Percentiles rank a stretch among this genome's conserved stretches.
Conservation (phyloP, 208 protist genomes). For the Naegleria lovaniensis region DNA sequence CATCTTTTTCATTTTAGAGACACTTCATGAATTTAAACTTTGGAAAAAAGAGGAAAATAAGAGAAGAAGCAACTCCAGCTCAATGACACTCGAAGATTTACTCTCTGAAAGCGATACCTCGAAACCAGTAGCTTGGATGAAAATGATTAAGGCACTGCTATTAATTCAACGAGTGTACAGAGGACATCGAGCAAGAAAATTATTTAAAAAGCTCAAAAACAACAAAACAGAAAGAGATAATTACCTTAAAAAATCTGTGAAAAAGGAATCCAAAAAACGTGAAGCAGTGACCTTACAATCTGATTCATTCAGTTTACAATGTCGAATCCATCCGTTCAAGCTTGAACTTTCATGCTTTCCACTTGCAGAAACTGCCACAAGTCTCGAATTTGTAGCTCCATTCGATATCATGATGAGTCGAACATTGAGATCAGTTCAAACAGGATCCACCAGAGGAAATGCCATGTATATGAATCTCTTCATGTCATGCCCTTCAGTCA, state of each 20-base stretch:
- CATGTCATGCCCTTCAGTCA: background rate
- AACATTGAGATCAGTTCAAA: background rate
- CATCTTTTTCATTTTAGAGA: background rate
- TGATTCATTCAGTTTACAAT: background rate
- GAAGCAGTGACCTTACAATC: background rate
- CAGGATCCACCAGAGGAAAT: background rate
- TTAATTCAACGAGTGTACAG: background rate
- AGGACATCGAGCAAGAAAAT: background rate
- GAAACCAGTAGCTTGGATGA: background rate
- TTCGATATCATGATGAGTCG: background rate
- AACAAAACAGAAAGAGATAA: background rate
- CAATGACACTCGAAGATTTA: background rate
- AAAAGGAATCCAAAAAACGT: background rate
- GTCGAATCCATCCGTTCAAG: background rate
- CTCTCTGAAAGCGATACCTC: background rate
- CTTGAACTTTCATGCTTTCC: background rate
- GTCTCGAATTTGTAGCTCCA: background rate
- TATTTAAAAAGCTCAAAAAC: background rate
- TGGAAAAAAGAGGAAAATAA: background rate
- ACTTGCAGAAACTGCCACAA: background rate
- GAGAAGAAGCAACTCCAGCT: background rate
- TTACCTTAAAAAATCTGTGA: background rate
- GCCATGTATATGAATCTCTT: background rate
- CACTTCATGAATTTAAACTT: background rate
- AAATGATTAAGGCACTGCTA: background rate